These are phyloP conservation scores for Chloroidium sp. DNA, from an alignment of 163 green algal genomes.

Conservation along the genomic window DNA sequence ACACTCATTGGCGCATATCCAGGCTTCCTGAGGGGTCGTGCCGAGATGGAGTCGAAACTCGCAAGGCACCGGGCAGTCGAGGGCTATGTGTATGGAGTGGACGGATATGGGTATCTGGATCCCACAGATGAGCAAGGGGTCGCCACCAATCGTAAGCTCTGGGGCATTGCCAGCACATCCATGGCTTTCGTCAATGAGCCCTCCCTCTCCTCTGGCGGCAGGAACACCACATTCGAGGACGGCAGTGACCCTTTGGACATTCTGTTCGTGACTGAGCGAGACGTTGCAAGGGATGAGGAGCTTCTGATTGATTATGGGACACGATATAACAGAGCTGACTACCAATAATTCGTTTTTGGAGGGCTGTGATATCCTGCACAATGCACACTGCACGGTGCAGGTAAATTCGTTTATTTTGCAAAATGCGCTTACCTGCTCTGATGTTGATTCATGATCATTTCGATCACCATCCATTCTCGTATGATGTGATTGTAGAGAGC, in stretches of 20 bases:
- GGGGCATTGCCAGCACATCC: not conserved
- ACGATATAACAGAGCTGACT: constrained; percentile 11
- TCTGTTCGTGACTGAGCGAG: constrained; percentile 13
- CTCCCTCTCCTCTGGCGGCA: not conserved
- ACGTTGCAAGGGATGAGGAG: constrained; percentile 18
- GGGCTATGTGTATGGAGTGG: not conserved
- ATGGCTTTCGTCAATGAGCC: not conserved
- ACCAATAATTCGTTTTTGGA: constrained; percentile 1
- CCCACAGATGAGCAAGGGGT: not conserved
- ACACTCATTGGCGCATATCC: constrained; percentile 32
- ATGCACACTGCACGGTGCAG: too few species aligned
- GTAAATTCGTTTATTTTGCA: too few species aligned
- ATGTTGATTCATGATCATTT: not conserved
- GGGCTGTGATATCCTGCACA: too few species aligned
- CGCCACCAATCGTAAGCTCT: not conserved
- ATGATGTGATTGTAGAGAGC: not conserved
- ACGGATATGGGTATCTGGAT: not conserved
- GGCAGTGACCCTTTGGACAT: not conserved
- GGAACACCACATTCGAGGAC: not conserved
- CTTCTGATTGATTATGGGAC: constrained; percentile 23
- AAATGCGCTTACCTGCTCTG: too few species aligned
- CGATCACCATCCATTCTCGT: not conserved
- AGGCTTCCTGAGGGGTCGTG: constrained; percentile 16
- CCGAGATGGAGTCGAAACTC: not conserved
- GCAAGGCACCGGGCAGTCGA: not conserved